Conservation (phyloP, 495 filamentous ascomycete species). For the Copromyces sp. region DNA sequence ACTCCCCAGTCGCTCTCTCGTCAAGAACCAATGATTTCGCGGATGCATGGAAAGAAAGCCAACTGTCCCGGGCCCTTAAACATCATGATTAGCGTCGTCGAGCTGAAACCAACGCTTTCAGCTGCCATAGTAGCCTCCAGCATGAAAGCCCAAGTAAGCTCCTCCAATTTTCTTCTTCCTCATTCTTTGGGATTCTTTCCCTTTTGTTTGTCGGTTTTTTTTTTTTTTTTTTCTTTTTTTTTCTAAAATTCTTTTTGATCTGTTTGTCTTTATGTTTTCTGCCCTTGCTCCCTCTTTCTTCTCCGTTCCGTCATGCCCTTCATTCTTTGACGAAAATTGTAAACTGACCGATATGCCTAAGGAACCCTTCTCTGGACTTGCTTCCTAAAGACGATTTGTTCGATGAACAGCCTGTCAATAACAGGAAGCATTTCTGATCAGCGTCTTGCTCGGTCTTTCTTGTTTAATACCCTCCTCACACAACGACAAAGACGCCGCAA, state of each 20-base stretch:
- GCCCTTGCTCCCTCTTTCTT: not conserved
- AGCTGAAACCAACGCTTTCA: slow-evolving; percentile 82
- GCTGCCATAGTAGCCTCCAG: slow-evolving; percentile 85
- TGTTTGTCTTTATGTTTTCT: too few relatives aligned
- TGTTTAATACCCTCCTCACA: not conserved
- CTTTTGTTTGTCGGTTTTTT: not conserved
- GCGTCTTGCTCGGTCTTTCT: not conserved
- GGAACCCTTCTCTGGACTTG: not conserved
- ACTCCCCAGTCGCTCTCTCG: not conserved
- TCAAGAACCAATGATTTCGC: slow-evolving; percentile 33
- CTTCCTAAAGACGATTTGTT: not conserved
- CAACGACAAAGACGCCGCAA: not conserved
- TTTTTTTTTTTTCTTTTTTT: not conserved
- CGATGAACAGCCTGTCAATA: not conserved
- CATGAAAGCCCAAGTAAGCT: slow-evolving; percentile 80
- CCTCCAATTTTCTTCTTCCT: slow-evolving; percentile 42
- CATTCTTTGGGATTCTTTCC: not conserved
- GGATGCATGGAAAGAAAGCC: slow-evolving; percentile 75
- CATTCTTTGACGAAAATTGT: not conserved
- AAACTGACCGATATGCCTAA: not conserved
- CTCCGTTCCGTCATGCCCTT: not conserved
- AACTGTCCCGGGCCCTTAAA: slow-evolving; percentile 81
- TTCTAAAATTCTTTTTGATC: too few relatives aligned
- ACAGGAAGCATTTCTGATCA: not conserved
- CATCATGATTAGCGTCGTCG: slow-evolving; percentile 63